Percentiles rank a stretch among this genome's conserved stretches.
Conservation (phyloP, 441 rosid species). For the Euphorbia corollata region DNA sequence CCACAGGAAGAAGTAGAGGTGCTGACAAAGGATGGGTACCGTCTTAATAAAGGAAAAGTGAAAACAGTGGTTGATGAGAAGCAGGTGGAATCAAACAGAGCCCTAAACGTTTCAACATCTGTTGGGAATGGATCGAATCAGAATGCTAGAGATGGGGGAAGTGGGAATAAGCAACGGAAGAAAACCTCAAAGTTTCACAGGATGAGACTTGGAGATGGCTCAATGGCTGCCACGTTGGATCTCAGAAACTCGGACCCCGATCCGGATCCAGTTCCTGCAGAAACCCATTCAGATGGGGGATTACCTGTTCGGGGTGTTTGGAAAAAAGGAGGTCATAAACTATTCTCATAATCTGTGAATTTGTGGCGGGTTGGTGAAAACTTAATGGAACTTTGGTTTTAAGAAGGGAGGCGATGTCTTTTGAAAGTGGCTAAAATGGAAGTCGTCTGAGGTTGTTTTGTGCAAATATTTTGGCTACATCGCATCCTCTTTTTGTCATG, state of each 20-base stretch:
- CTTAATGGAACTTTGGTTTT: not conserved
- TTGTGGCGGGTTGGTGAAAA: not conserved
- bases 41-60: slow-evolving; percentile 38
- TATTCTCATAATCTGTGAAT: slow-evolving; percentile 31
- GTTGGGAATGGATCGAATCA: slow-evolving; percentile 27
- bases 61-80: slow-evolving; percentile 30
- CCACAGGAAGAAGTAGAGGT: slow-evolving; percentile 42
- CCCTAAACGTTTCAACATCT: slow-evolving; percentile 22
- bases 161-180: slow-evolving; percentile 54
- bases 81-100: slow-evolving; percentile 19
- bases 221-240: slow-evolving; percentile 51
- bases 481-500: not conserved
- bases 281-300: slow-evolving; percentile 24
- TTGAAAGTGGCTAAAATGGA: not conserved
- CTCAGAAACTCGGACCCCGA: slow-evolving; percentile 28
- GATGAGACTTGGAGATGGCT: slow-evolving; percentile 70
- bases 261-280: slow-evolving; percentile 29
- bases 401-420: not conserved
- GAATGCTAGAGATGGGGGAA: slow-evolving; percentile 28
- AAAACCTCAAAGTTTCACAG: slow-evolving; percentile 73
- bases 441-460: not conserved
- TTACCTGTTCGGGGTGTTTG: slow-evolving; percentile 63
- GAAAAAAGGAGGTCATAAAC: slow-evolving; percentile 56
- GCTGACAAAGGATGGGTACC: slow-evolving; percentile 58
- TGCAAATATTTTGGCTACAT: slow-evolving; percentile 7